These are phyloP conservation scores for Clitopilus passeckerianus DNA, from an alignment of 768 basidiomycete species.

Conservation along the genomic window DNA sequence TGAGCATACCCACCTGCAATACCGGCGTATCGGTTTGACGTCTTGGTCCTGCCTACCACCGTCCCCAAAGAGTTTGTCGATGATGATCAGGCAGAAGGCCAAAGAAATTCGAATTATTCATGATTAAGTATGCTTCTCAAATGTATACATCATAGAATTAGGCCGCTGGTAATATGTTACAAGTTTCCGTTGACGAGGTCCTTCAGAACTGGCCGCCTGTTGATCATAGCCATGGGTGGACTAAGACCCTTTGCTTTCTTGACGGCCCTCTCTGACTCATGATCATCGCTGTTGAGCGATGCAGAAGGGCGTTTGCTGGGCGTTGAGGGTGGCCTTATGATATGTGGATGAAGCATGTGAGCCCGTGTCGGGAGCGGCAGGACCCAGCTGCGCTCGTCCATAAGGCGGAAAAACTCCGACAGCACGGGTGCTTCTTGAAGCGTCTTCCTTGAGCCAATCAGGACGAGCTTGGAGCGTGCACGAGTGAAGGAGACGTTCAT, in stretches of 20 bases:
- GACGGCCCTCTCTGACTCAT: background rate
- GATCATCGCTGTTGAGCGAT: background rate
- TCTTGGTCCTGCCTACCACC: background rate
- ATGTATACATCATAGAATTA: background rate
- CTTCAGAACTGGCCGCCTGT: background rate
- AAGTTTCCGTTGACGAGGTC: background rate
- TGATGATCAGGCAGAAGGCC: background rate
- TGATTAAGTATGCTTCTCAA: background rate
- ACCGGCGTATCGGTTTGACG: background rate
- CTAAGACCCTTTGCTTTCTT: background rate
- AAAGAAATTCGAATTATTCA: background rate
- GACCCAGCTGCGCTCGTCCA: slow-evolving; percentile 73
- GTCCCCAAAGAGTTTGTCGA: background rate
- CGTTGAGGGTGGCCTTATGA: background rate
- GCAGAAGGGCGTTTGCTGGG: background rate
- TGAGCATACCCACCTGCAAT: background rate
- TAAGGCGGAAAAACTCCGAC: slow-evolving; percentile 69
- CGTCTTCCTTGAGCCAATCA: slow-evolving; percentile 85
- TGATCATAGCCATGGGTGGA: background rate
- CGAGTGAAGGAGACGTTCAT: slow-evolving; percentile 98
- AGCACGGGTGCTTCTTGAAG: slow-evolving; percentile 59
- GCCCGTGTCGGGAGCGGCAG: slow-evolving; percentile 51
- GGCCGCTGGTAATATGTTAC: background rate
- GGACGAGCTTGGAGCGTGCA: slow-evolving; percentile 83
- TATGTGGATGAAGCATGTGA: slow-evolving; percentile 41